These are phyloP conservation scores for Steccherinum ochraceum DNA, from an alignment of 768 basidiomycete species.

Conservation along the genomic window DNA sequence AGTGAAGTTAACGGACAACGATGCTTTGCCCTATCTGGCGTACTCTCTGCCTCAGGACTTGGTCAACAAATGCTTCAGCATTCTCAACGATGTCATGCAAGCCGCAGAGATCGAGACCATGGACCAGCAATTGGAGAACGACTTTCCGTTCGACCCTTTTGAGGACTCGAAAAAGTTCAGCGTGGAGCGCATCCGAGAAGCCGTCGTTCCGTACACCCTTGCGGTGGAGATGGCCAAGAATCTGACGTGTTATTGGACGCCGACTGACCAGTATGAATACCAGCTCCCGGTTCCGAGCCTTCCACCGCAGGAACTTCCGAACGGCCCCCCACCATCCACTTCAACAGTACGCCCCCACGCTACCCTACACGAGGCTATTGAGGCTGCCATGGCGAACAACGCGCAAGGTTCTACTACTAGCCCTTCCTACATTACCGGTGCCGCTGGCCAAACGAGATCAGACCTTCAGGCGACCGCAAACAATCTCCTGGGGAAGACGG, in stretches of 20 bases:
- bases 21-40: conserved; percentile 72
- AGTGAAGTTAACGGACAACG: conserved; percentile 43
- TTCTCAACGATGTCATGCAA: conserved; percentile 6
- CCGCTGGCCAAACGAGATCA: conserved; percentile 18
- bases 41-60: conserved; percentile 49
- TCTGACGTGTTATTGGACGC: conserved; percentile 59
- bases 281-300: conserved; percentile 35
- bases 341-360: conserved; percentile 7
- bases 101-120: conserved; percentile 13
- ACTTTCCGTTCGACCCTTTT: conserved; percentile 50
- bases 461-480: conserved; percentile 12
- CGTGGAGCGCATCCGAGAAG: conserved; percentile 35
- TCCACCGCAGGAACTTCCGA: conserved; percentile 3
- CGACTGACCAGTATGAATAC: conserved; percentile 70
- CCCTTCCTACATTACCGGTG: conserved; percentile 5
- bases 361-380: conserved; percentile 40
- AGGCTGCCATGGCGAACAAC: conserved; percentile 34
- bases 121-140: conserved; percentile 19
- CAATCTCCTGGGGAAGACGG: conserved; percentile 14
- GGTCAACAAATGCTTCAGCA: conserved; percentile 25
- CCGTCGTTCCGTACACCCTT: conserved; percentile 58
- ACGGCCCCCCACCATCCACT: not conserved
- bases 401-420: not conserved
- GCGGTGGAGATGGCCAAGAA: conserved; percentile 67
- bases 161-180: not conserved